Evolutionary conservation across 2,329 filamentous ascomycete genomes (phyloP).

Genomic region (Colletotrichum navitas): DNA sequence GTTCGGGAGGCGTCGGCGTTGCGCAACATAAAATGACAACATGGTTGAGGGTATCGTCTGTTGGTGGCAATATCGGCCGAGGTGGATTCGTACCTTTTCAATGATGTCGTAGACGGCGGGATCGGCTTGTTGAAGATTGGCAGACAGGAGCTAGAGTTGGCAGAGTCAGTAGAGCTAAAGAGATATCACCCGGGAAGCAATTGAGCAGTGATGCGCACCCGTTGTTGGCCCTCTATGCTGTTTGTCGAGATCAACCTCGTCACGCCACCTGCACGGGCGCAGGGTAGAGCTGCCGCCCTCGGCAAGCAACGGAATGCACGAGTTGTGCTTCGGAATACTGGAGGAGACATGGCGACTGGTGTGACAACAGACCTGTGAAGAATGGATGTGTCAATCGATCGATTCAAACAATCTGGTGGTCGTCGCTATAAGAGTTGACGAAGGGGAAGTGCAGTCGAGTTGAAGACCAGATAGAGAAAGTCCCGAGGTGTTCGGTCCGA

Average conservation of each 20-base stretch:
- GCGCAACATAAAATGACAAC: background rate
- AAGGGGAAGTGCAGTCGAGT: background rate
- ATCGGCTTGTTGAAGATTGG: conserved; percentile 85
- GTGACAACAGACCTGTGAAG: background rate
- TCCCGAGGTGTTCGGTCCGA: background rate
- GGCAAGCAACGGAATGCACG: conserved; percentile 60
- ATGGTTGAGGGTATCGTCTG: background rate
- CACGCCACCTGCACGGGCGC: conserved; percentile 41
- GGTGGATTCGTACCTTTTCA: conserved; percentile 75
- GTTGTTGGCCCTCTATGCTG: conserved; percentile 69
- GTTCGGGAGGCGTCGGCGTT: background rate
- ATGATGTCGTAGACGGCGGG: conserved; percentile 90
- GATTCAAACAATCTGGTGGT: background rate
- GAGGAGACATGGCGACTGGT: conserved; percentile 59
- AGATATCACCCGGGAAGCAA: conserved; percentile 14
- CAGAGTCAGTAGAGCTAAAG: conserved; percentile 6
- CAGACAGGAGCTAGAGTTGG: conserved; percentile 77
- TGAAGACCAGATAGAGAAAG: background rate
- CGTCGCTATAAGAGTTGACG: background rate
- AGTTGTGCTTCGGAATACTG: conserved; percentile 62
- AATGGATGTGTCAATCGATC: background rate
- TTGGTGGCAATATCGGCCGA: conserved; percentile 2
- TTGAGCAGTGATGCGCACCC: conserved; percentile 57
- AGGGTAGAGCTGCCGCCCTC: conserved; percentile 43
- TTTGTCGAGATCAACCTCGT: conserved; percentile 61